A percentile compares a stretch with the other conserved stretches of the same genome.
phyloP scores from a whole-genome alignment of 768 basidiomycete species.

The Strobilomyces echinocephalus region DNA sequence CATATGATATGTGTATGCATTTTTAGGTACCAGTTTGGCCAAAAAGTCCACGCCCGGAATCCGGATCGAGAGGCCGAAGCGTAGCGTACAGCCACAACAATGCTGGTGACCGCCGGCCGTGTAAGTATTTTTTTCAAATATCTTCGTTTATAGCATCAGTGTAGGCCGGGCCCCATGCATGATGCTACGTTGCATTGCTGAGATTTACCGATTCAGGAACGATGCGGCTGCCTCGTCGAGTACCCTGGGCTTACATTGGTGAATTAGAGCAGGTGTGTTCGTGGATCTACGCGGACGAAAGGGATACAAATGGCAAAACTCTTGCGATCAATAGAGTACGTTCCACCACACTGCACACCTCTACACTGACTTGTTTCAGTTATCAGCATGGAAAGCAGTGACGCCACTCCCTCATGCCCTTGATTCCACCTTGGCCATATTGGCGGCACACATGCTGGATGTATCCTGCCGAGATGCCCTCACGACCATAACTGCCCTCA shows the following conservation, averaged over 20 bases:
- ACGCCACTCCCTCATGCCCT: slow-evolving; percentile 78
- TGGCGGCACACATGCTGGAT: slow-evolving; percentile 60
- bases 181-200: background rate
- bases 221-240: slow-evolving; percentile 75
- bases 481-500: slow-evolving; percentile 36
- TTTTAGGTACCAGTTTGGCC: too few relatives aligned
- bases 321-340: slow-evolving; percentile 63
- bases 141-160: too few relatives aligned
- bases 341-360: slow-evolving; percentile 7
- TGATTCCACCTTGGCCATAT: slow-evolving; percentile 62
- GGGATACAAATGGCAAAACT: slow-evolving; percentile 49
- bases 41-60: too few relatives aligned
- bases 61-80: too few relatives aligned
- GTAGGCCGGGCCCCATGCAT: too few relatives aligned
- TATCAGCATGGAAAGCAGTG: slow-evolving; percentile 76
- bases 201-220: background rate
- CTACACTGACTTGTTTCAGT: slow-evolving; percentile 36
- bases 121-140: too few relatives aligned
- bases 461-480: slow-evolving; percentile 14
- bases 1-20: too few relatives aligned
- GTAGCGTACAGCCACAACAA: too few relatives aligned
- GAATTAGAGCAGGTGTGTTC: slow-evolving; percentile 75
- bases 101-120: too few relatives aligned
- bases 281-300: slow-evolving; percentile 69
- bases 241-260: slow-evolving; percentile 65